Conservation (phyloP, 1,139 yeast species). For the Lodderomyces parapsilosis region DNA sequence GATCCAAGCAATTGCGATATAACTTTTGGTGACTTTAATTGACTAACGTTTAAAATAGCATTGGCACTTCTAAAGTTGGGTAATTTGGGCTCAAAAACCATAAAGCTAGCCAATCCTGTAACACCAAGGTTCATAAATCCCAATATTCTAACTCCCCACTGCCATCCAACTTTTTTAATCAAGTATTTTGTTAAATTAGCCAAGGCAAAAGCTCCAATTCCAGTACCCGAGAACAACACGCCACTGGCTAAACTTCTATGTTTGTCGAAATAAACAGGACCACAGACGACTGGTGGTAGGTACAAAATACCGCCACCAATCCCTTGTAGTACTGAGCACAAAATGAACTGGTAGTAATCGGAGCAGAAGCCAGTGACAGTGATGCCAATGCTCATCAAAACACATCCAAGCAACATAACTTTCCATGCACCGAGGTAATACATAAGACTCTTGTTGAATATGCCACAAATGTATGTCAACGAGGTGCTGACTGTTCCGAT, state of each 20-base stretch:
- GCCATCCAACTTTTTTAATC: neutral
- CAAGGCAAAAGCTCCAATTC: neutral
- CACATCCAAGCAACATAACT: neutral
- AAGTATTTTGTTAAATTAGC: neutral
- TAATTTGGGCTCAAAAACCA: neutral
- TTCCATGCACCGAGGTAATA: neutral
- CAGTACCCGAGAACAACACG: neutral
- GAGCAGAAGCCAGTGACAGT: neutral
- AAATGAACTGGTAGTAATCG: neutral
- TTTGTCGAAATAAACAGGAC: neutral
- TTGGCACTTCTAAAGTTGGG: neutral
- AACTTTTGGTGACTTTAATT: neutral
- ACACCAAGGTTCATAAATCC: slow-evolving; percentile 1
- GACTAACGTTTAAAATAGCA: neutral
- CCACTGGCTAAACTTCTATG: neutral
- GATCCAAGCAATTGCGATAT: neutral
- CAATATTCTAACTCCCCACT: neutral
- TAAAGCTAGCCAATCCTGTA: neutral
- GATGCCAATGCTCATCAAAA: neutral
- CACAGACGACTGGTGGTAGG: neutral
- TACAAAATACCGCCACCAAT: neutral
- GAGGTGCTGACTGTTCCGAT: neutral
- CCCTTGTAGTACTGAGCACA: neutral
- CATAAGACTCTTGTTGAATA: neutral
- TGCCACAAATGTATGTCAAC: neutral